Evolutionary conservation across 768 basidiomycete species (phyloP), one percentile per base, ranked within the genome.

Genomic region (Xerocomellus dryophilus): DNA sequence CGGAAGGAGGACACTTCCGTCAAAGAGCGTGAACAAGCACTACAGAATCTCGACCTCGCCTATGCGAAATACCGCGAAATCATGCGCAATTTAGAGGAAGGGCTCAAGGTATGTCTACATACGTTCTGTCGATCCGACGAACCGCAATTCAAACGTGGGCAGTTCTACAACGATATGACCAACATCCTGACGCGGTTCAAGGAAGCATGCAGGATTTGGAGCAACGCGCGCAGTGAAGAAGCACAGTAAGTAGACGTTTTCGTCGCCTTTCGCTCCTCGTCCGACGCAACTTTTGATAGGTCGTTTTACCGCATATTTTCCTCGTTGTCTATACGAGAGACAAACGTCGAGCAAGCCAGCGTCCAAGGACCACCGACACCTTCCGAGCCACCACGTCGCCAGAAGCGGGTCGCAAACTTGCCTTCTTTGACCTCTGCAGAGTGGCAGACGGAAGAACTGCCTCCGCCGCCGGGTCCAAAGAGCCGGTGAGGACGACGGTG

Each of bases 151-250:
- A 1, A 53, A 35, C 50, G 0, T 7, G 38, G 36, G n/a, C 57
- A 94, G 89, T 98, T 98, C 65, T 96, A 99, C 67, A 93, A 92
- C 57, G 88, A 91, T 62, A 79, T 98, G 50, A 79, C 82, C 3
- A 80, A 76, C 11, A 82, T 95, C 42, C 68, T 96, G 1, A 72
- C 77, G 7, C 80, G 85, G 56, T 90, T 93, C 74, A 88, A 84
- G 66, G 86, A 87, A 49, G 77, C 77, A 3, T 93, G 90, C 66
- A 81, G 81, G 61, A 76, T 77, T 5, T 97, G 92, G 89, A 84
- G 83, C 44, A 78, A 81, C 41, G 74, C 78, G 17, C 78, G 95
- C 39, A 81, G 84, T 55, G 79, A 84, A 45, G 91, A 95, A 67
- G 77, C 90, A 25, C 84, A 84, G 90, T 92, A 63, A 69, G 86